Percentiles rank a stretch among this genome's conserved stretches.
Conservation (phyloP, 768 basidiomycete genomes). For the Nevesoporus exiguus region DNA sequence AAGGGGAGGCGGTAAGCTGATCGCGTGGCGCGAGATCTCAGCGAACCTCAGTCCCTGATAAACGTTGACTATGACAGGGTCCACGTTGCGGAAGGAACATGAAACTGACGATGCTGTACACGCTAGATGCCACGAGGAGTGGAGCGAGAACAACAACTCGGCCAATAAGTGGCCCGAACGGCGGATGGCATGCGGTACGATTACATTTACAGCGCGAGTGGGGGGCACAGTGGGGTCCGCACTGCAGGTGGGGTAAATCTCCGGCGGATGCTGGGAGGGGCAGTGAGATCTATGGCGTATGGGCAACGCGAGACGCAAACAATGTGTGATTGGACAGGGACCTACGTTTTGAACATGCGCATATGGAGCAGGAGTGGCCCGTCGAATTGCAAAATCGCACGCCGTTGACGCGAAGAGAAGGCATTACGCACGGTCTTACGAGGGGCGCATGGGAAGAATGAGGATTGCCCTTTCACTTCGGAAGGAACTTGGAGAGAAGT, state of each 20-base stretch:
- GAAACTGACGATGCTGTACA: background rate
- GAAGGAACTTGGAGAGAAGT: conserved; percentile 23
- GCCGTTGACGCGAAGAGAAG: conserved; percentile 6
- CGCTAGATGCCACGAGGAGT: conserved; percentile 17
- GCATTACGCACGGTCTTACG: background rate
- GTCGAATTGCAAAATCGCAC: conserved; percentile 19
- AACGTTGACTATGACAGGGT: background rate
- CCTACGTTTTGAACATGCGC: conserved; percentile 7
- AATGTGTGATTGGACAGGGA: background rate
- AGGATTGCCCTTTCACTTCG: conserved; percentile 17
- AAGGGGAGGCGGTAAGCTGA: conserved; percentile 1
- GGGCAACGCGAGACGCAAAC: conserved; percentile 2
- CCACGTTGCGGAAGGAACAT: conserved; percentile 16
- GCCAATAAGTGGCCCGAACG: conserved; percentile 1
- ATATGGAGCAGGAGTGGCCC: conserved; percentile 3
- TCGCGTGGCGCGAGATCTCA: conserved; percentile 25
- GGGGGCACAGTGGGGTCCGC: background rate
- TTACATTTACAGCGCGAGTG: background rate
- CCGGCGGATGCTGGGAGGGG: conserved; percentile 1
- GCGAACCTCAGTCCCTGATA: conserved; percentile 18
- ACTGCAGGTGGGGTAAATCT: conserved; percentile 19
- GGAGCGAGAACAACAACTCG: conserved; percentile 6
- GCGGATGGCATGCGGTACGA: background rate
- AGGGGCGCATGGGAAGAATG: conserved; percentile 8
- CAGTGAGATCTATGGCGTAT: background rate